A percentile compares a stretch with the other conserved stretches of the same genome.
Evolutionary conservation across 192 early-diverging fungal genomes (phyloP).

Genomic region (Coemansia sp.): DNA sequence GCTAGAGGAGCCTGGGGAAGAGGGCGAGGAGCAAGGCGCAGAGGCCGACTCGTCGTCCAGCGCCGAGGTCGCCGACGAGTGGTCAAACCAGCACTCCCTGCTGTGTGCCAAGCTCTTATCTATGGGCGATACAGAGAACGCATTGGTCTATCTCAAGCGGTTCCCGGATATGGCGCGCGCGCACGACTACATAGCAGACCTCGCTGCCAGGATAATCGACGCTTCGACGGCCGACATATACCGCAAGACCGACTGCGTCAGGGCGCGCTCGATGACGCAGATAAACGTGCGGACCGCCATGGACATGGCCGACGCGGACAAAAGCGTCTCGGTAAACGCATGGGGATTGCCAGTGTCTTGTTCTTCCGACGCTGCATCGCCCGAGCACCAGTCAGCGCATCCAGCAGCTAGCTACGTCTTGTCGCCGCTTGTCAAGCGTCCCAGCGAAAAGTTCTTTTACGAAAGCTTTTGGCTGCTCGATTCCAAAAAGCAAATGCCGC

Average conservation of each 20-base stretch:
- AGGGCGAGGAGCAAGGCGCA: conserved; percentile 8
- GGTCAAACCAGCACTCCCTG: conserved; percentile 43
- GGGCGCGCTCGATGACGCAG: conserved; percentile 18
- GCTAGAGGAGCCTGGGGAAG: conserved; percentile 24
- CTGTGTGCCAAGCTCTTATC: conserved; percentile 43
- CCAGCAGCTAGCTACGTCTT: conserved; percentile 18
- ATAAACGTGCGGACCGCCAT: conserved; percentile 1
- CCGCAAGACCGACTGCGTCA: conserved; percentile 31
- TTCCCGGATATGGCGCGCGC: conserved; percentile 36
- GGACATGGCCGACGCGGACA: background rate
- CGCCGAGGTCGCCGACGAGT: conserved; percentile 3
- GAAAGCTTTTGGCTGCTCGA: conserved; percentile 48
- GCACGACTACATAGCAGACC: conserved; percentile 31
- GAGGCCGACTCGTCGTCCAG: background rate
- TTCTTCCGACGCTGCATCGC: background rate
- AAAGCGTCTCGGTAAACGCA: background rate
- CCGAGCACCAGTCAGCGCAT: background rate
- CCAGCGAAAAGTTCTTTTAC: conserved; percentile 49
- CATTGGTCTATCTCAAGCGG: conserved; percentile 33
- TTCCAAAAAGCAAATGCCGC: conserved; percentile 17
- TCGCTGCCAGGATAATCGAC: conserved; percentile 34
- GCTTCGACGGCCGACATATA: conserved; percentile 25
- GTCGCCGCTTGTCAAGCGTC: conserved; percentile 18
- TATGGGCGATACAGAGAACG: conserved; percentile 32
- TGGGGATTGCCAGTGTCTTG: conserved; percentile 15